Conservation (phyloP, 768 basidiomycete species). For the Symmetrospora coprosmae region DNA sequence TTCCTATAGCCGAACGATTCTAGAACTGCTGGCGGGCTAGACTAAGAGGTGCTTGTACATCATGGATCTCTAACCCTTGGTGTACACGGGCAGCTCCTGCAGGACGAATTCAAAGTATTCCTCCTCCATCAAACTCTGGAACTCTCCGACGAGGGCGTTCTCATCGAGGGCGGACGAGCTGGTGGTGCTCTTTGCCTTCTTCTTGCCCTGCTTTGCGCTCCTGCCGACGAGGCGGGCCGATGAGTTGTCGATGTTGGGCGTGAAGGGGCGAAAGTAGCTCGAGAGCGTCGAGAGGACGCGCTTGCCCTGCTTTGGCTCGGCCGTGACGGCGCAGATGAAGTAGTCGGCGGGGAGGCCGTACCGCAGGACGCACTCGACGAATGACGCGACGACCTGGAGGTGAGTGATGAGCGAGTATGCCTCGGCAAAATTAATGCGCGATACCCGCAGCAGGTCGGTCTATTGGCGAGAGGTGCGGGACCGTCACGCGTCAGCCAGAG, state of each 20-base stretch:
- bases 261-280: conserved; percentile 56
- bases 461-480: conserved; percentile 36
- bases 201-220: conserved; percentile 37
- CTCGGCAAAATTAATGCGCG: conserved; percentile 93
- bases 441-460: conserved; percentile 79
- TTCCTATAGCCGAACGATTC: no score
- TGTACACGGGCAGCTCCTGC: conserved; percentile 60
- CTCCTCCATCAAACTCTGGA: conserved; percentile 79
- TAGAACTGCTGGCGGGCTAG: no score
- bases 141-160: conserved; percentile 77
- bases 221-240: conserved; percentile 19
- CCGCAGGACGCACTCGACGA: conserved; percentile 85
- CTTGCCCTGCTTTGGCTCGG: conserved; percentile 69
- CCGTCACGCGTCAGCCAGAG: background rate
- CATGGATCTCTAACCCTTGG: no score
- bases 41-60: no score
- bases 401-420: conserved; percentile 87
- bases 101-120: conserved; percentile 91
- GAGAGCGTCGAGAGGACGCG: conserved; percentile 61
- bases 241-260: conserved; percentile 46
- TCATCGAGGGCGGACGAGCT: conserved; percentile 35
- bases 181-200: conserved; percentile 36
- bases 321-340: conserved; percentile 65
- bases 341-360: conserved; percentile 92
- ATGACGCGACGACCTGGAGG: conserved; percentile 76